Conservation (phyloP, 108 stramenopile genomes). For the Nitzschia sp. region DNA sequence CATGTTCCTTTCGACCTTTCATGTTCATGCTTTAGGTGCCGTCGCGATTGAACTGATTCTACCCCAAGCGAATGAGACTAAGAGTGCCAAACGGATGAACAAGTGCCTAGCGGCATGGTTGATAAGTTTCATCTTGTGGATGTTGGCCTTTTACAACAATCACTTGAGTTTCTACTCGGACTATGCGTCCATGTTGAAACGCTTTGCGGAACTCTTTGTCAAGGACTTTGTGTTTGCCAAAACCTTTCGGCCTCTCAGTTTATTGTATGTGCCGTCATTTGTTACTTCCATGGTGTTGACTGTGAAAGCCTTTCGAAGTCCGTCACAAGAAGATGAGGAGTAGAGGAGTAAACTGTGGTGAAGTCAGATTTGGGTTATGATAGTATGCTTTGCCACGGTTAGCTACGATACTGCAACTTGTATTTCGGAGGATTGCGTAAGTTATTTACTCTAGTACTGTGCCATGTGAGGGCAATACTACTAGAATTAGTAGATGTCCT, state of each 20-base stretch:
- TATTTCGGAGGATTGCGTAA: too few relatives aligned
- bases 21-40: too few relatives aligned
- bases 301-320: slow-evolving; percentile 31
- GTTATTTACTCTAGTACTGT: too few relatives aligned
- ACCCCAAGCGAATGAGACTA: slow-evolving; percentile 28
- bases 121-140: slow-evolving; percentile 34
- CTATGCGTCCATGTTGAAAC: slow-evolving; percentile 36
- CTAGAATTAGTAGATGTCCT: too few relatives aligned
- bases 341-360: too few relatives aligned
- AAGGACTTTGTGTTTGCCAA: slow-evolving; percentile 5
- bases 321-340: slow-evolving; percentile 29
- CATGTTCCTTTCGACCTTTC: too few relatives aligned
- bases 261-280: slow-evolving; percentile 38
- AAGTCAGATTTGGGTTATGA: too few relatives aligned
- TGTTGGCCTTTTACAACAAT: slow-evolving; percentile 54
- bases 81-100: slow-evolving; percentile 49
- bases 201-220: slow-evolving; percentile 29
- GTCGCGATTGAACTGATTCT: slow-evolving; percentile 43
- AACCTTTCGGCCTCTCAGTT: slow-evolving; percentile 35
- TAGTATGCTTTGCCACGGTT: too few relatives aligned
- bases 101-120: slow-evolving; percentile 34
- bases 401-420: too few relatives aligned
- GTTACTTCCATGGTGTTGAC: slow-evolving; percentile 23
- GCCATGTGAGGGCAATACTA: too few relatives aligned
- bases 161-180: slow-evolving; percentile 50